Conservation (phyloP, 176 grass and related monocot genomes). For the Lolium perenne region DNA sequence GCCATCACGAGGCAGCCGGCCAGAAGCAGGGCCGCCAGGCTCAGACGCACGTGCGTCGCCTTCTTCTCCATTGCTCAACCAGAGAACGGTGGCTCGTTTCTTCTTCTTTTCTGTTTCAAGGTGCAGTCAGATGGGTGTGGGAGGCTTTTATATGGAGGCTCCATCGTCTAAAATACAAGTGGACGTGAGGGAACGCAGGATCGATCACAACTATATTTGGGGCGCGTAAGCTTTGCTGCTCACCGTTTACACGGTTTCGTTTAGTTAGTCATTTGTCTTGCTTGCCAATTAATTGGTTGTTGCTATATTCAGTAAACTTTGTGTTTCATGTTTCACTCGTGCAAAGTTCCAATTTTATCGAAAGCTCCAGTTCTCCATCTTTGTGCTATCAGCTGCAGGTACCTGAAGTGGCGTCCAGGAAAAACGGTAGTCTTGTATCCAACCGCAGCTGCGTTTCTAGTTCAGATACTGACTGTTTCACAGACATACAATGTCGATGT, state of each 20-base stretch:
- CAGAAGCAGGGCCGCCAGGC: constrained; percentile 3
- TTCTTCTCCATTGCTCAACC: neutral
- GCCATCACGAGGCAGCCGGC: neutral
- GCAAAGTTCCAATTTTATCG: neutral
- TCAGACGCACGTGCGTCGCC: neutral
- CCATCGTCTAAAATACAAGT: neutral
- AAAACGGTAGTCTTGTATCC: neutral
- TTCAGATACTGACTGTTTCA: neutral
- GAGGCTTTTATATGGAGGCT: neutral
- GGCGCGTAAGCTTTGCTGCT: too few relatives aligned
- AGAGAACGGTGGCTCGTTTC: neutral
- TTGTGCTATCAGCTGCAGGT: neutral
- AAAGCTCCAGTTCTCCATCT: neutral
- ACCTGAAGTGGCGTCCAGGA: neutral
- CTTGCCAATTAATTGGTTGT: too few relatives aligned
- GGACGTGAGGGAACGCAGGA: neutral
- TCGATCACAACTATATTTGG: neutral
- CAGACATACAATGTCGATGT: neutral
- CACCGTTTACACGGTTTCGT: too few relatives aligned
- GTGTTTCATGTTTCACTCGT: neutral
- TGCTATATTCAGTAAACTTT: neutral
- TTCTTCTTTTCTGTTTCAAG: neutral
- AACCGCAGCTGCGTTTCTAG: neutral
- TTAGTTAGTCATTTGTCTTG: too few relatives aligned
- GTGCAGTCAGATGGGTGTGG: neutral